Conservation (phyloP, 225 moss, liverwort and hornwort genomes). For the Thuidium tamariscinum region DNA sequence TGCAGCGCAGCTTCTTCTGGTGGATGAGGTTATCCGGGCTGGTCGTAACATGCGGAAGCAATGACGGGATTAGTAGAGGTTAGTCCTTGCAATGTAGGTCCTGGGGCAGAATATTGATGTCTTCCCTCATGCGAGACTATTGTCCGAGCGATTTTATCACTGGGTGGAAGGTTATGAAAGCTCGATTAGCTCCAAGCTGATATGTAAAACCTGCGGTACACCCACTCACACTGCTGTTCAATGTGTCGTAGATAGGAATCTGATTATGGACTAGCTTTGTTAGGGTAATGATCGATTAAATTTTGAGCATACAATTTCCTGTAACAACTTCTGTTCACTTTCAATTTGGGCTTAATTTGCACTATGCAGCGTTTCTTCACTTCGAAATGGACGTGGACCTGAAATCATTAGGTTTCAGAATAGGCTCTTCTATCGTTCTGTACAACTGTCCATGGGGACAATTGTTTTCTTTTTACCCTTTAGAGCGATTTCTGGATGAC, state of each 20-base stretch:
- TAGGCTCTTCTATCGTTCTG: neutral
- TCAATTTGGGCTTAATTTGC: neutral
- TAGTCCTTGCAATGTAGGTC: neutral
- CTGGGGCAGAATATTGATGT: neutral
- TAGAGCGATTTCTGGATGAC: no score
- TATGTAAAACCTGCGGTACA: neutral
- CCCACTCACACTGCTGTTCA: neutral
- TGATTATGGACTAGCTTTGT: neutral
- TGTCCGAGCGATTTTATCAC: neutral
- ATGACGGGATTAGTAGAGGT: slow-evolving; percentile 1
- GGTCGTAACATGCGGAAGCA: slow-evolving; percentile 95
- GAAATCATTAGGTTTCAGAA: neutral
- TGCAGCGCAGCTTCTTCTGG: slow-evolving; percentile 79
- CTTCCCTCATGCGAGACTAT: neutral
- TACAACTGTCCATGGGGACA: neutral
- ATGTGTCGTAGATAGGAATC: neutral
- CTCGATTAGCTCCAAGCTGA: slow-evolving; percentile 2
- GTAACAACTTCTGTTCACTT: neutral
- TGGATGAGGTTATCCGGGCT: slow-evolving; percentile 97
- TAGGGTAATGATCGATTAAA: neutral
- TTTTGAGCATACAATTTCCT: slow-evolving; percentile 1
- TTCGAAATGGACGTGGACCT: neutral
- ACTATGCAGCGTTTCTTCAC: neutral
- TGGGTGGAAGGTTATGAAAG: neutral
- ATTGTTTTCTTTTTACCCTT: neutral